phyloP scores from a whole-genome alignment of 2,329 filamentous ascomycete genomes.

The Lizonia empirigonia region DNA sequence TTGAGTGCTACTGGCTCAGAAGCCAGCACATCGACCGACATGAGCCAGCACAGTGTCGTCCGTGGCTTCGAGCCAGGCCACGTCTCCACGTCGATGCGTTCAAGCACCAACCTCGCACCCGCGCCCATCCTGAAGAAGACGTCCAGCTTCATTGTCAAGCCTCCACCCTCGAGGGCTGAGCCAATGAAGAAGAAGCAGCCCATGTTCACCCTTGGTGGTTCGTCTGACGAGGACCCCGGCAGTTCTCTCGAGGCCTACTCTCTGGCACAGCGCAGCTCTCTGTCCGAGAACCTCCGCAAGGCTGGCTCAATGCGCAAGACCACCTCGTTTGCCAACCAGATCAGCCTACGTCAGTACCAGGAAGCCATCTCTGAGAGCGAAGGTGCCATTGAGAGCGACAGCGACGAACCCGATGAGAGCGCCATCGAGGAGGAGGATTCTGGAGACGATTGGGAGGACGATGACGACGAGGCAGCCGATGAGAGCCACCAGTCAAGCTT shows the following conservation, averaged over 20 bases:
- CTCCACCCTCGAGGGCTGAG: conserved; percentile 40
- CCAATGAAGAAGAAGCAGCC: conserved; percentile 68
- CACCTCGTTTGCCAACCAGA: conserved; percentile 79
- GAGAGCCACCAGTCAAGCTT: conserved; percentile 84
- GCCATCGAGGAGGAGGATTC: conserved; percentile 66
- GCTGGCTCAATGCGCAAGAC: conserved; percentile 68
- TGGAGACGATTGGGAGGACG: conserved; percentile 60
- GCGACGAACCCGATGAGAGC: conserved; percentile 63
- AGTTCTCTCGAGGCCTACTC: conserved; percentile 70
- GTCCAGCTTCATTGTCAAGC: conserved; percentile 36
- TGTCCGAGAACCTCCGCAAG: conserved; percentile 60
- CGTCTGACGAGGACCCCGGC: conserved; percentile 83
- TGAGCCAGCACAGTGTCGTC: conserved; percentile 72
- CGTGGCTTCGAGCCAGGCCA: conserved; percentile 84
- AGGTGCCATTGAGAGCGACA: conserved; percentile 64
- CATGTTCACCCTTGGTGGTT: conserved; percentile 76
- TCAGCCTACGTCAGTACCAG: conserved; percentile 69
- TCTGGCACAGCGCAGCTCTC: conserved; percentile 58
- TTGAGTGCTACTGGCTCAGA: conserved; percentile 58
- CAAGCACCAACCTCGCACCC: conserved; percentile 62
- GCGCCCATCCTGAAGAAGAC: conserved; percentile 66
- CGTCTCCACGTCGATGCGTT: conserved; percentile 71
- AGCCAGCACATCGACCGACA: conserved; percentile 66
- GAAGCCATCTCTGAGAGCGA: conserved; percentile 62
- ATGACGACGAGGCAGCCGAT: conserved; percentile 70